Evolutionary conservation across 2,329 filamentous ascomycete species (phyloP).

Genomic region (Fusarium bulbicola): DNA sequence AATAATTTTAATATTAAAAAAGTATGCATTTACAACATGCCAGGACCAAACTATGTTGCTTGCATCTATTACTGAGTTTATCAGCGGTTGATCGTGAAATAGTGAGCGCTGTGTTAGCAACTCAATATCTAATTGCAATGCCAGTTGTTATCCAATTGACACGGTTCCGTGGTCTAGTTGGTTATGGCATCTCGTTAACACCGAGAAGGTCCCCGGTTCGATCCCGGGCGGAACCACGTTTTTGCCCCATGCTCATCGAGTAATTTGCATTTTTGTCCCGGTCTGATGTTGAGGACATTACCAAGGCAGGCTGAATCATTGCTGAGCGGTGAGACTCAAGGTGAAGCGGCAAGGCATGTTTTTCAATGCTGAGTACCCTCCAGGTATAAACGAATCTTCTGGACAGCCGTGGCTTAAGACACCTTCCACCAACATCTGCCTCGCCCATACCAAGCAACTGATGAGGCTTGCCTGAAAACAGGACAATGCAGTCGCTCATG

Average conservation of each 20-base stretch:
- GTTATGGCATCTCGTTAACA: conserved; percentile 31
- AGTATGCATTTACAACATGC: fast-evolving
- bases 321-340: fast-evolving
- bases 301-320: too few relatives aligned
- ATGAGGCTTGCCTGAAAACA: not conserved
- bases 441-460: not conserved
- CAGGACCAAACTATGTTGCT: too few relatives aligned
- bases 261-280: fast-evolving
- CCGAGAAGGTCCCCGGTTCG: conserved; percentile 29
- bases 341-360: not conserved
- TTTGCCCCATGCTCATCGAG: not conserved
- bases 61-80: too few relatives aligned
- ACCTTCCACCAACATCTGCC: not conserved
- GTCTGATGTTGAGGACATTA: not conserved
- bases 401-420: not conserved
- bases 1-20: fast-evolving
- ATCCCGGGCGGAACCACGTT: conserved; percentile 24
- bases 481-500: not conserved
- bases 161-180: conserved; percentile 27
- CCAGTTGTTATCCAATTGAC: fast-evolving
- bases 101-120: too few relatives aligned
- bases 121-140: fast-evolving
- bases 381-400: not conserved
- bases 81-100: too few relatives aligned
- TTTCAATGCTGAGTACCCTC: not conserved